phyloP scores from a whole-genome alignment of 805 yeast species.

The Kodamaea neixiangensis region DNA sequence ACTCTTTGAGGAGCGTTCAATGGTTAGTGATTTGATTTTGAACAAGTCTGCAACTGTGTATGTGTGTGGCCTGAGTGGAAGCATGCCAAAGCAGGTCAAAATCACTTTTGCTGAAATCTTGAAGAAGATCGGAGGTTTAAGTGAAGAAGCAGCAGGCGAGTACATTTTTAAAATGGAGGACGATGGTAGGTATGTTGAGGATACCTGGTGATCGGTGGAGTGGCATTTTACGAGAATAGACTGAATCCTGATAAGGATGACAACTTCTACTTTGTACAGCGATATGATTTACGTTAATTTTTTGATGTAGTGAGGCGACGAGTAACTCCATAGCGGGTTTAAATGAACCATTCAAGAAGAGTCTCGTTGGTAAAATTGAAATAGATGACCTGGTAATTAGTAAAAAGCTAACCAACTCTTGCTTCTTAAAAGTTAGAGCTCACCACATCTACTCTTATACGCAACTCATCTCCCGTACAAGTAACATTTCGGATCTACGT shows the following conservation, averaged over 20 bases:
- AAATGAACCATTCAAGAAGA: too few relatives aligned
- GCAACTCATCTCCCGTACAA: neutral
- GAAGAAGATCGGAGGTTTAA: constrained; percentile 43
- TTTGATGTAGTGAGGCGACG: too few relatives aligned
- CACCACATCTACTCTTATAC: too few relatives aligned
- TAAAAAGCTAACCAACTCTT: too few relatives aligned
- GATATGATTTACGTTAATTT: too few relatives aligned
- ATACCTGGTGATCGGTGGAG: constrained; percentile 65
- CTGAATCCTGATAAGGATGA: too few relatives aligned
- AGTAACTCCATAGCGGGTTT: too few relatives aligned
- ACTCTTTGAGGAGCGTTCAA: constrained; percentile 51
- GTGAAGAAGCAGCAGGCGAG: constrained; percentile 48
- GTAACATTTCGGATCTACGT: neutral
- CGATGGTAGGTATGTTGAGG: constrained; percentile 72
- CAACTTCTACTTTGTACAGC: too few relatives aligned
- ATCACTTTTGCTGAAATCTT: constrained; percentile 72
- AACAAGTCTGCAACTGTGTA: constrained; percentile 63
- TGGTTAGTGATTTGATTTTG: constrained; percentile 54
- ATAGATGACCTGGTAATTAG: too few relatives aligned
- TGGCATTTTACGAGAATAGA: too few relatives aligned
- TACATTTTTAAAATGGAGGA: constrained; percentile 62
- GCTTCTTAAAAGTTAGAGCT: too few relatives aligned
- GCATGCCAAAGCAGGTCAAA: constrained; percentile 88
- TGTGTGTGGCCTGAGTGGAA: constrained; percentile 91
- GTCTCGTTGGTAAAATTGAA: too few relatives aligned